A percentile compares a stretch with the other conserved stretches of the same genome.
Conservation (phyloP, 208 protist genomes). For the Trypanosoma brucei region DNA sequence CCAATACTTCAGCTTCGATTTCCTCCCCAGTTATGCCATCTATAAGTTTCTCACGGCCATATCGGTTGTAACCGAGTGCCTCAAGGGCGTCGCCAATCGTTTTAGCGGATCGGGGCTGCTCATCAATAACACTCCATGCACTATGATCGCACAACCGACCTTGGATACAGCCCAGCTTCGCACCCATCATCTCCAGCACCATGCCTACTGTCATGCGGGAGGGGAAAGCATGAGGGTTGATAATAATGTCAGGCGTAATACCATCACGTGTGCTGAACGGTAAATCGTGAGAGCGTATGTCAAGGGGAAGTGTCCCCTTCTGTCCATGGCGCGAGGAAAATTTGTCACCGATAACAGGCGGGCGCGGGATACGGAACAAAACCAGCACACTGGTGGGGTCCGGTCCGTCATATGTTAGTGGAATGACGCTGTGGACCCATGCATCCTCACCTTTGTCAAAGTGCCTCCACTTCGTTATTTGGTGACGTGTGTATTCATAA, state of each 20-base stretch:
- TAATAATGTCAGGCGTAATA: constrained; percentile 99
- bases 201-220: constrained; percentile 99
- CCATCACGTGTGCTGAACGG: constrained; percentile 93
- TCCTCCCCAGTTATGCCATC: constrained; percentile 94
- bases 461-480: constrained; percentile 77
- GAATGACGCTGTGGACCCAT: constrained; percentile 88
- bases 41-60: constrained; percentile 94
- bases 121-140: constrained; percentile 82
- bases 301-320: constrained; percentile 97
- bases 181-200: constrained; percentile 97
- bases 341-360: constrained; percentile 99
- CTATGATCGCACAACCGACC: constrained; percentile 96
- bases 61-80: constrained; percentile 95
- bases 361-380: constrained; percentile 92
- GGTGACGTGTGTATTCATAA: constrained; percentile 83
- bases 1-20: constrained; percentile 97
- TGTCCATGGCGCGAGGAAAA: constrained; percentile 99
- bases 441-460: constrained; percentile 90
- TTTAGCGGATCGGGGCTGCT: constrained; percentile 60
- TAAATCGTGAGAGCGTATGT: constrained; percentile 93
- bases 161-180: constrained; percentile 94
- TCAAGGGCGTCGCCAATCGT: constrained; percentile 96
- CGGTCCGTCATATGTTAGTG: constrained; percentile 78
- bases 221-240: constrained; percentile 99
- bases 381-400: constrained; percentile 74